Base-by-base conservation (phyloP, 805 yeast genomes). In the Kodamaea sagamina region DNA sequence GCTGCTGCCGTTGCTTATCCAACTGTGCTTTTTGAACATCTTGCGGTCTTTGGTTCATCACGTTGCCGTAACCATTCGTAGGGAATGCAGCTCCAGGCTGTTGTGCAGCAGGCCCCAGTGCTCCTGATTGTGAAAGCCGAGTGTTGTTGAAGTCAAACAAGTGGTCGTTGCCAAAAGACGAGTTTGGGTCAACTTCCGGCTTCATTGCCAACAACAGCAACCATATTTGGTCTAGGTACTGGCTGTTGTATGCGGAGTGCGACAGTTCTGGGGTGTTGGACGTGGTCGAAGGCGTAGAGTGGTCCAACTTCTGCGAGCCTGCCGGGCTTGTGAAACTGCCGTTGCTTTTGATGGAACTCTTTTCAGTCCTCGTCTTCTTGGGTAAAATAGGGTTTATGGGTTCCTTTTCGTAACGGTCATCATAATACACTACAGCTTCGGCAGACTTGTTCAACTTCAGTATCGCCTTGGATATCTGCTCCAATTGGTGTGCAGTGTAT, bases 171-270 rank as follows among this genome's bases (percentile, higher is more conserved):
- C 18, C 25, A 28, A 35, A 35, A 5, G 39, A 32, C 11, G 39
- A n/a, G 17, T 21, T 29, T 9, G 11, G 25, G 8, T 41, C 44
- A 4, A 29, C 9, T 7, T 41, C 39, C 7, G 39, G 28, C 12
- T 48, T 43, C 45, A 42, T 40, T 6, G 46, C 47, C 43, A 48
- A 21, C 42, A 45, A 40, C 37, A 38, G 45, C 13, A 42, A 39
- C 49, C 51, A 48, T 46, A 48, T 45, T 27, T 48, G 48, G 31
- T 48, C 49, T 4, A 43, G 36, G 26, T 43, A 42, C 27, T 41
- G 44, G 25, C 35, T 43, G 32, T 12, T 41, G n/a, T 13, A 15
- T 13, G 22, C 25, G 6, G 44, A 41, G 17, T 41, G 44, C 13
- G 6, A 10, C 39, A 36, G 39, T 3, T 41, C 44, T 15, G 44